Percentiles rank a stretch among this genome's conserved stretches.
Conservation (phyloP, 768 basidiomycete genomes). For the Polyporus arcularius region DNA sequence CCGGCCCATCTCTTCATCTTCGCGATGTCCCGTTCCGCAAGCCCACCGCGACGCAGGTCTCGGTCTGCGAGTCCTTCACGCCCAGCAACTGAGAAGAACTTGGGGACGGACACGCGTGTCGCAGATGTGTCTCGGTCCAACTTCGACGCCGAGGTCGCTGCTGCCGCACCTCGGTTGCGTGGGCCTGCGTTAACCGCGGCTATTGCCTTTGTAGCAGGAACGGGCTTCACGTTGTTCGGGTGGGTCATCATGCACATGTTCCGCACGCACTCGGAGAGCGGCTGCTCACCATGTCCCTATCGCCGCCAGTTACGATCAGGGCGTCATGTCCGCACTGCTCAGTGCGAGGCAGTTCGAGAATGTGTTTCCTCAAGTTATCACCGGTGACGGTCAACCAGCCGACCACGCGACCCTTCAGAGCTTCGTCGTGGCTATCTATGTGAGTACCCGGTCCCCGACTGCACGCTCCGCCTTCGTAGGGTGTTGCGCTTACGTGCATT, state of each 20-base stretch:
- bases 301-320: constrained; percentile 59
- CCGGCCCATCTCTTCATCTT: no score
- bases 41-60: neutral
- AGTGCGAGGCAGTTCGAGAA: constrained; percentile 61
- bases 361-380: constrained; percentile 56
- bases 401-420: constrained; percentile 60
- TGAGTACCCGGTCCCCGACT: constrained; percentile 23
- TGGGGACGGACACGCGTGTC: constrained; percentile 3
- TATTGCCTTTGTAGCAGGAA: constrained; percentile 57
- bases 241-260: constrained; percentile 24
- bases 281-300: neutral
- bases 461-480: neutral
- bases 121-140: constrained; percentile 10
- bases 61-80: constrained; percentile 5
- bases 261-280: neutral
- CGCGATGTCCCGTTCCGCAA: no score
- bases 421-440: constrained; percentile 61
- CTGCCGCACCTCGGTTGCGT: constrained; percentile 36
- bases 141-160: constrained; percentile 38
- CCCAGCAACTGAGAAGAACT: neutral
- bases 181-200: constrained; percentile 48
- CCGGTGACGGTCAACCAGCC: constrained; percentile 36
- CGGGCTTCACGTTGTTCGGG: constrained; percentile 67
- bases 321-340: constrained; percentile 68
- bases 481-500: neutral